Evolutionary conservation across 192 early-diverging fungal species (phyloP), one percentile per base, ranked within the genome.

Genomic region (Phycomyces blakesleeanus): DNA sequence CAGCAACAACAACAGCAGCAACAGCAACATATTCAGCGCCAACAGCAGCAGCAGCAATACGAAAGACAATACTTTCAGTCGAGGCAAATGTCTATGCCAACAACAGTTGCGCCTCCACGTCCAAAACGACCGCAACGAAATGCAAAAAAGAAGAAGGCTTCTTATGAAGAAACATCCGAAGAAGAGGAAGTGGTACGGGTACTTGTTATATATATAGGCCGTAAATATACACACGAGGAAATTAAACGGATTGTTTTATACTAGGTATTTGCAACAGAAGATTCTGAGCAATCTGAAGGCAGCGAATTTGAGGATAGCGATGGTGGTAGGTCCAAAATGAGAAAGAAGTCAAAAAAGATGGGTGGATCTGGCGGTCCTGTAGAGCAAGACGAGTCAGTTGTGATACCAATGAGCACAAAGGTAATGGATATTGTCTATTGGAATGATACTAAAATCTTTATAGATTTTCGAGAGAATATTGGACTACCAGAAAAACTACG

Each of bases 401-500:
- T 80, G 21, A 81, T 84, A 20, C 83, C 83, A 0, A 80, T 84
- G 78, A 77, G 72, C 10, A 63, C 74, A 15, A 75, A 66, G 34
- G 73, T 62, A 62, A 34, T 34, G 29, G 2, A 34, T 34, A 34
- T 34, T 34, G 29, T 2, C 7, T 34, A 7, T 7, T 7, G 7
- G 2, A 34, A 34, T 5, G 29, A 34, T 34, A 7, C 7, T 34
- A 34, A 34, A 2, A 34, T 5, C n/a, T 61, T 42, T 24, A 51
- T 52, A 62, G 60, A 54, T 74, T 20, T 63, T 85, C 47, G 83
- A 85, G 42, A 78, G 76, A 65, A 83, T 85, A 39, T 57, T 85
- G 41, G 67, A 73, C 21, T 78, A 77, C 51, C 58, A 77, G 40
- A 66, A 71, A 27, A 69, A 80, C 16, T 55, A 54, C 4, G 66